phyloP scores from a whole-genome alignment of 768 basidiomycete genomes.

The Leccinum aurantiacum region DNA sequence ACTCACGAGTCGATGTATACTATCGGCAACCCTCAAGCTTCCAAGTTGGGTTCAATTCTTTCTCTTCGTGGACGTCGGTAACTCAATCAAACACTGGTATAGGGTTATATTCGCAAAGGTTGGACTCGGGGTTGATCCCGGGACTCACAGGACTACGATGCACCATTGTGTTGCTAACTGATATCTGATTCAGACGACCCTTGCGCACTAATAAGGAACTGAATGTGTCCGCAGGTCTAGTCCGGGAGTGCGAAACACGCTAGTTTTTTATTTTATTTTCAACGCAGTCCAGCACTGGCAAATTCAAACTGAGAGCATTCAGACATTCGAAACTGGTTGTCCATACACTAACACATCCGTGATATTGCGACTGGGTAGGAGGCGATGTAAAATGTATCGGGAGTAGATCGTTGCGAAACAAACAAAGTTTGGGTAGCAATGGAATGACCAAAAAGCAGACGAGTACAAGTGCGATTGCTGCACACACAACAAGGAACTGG shows the following conservation, averaged over 20 bases:
- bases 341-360: constrained; percentile 21
- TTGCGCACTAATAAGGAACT: background rate
- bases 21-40: constrained; percentile 45
- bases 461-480: constrained; percentile 23
- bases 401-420: constrained; percentile 20
- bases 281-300: background rate
- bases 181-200: too few species aligned
- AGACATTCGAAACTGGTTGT: constrained; percentile 15
- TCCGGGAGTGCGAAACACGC: background rate
- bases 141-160: too few species aligned
- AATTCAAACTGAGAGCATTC: constrained; percentile 1
- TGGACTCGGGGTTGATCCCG: too few species aligned
- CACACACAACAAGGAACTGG: constrained; percentile 16
- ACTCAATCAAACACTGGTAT: too few species aligned
- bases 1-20: constrained; percentile 71
- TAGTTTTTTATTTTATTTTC: background rate
- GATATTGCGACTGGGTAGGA: constrained; percentile 12
- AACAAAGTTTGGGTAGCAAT: constrained; percentile 15
- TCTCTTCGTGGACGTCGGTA: too few species aligned
- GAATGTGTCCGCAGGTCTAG: too few species aligned
- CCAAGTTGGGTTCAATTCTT: too few species aligned
- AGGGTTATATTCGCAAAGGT: too few species aligned
- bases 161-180: too few species aligned
- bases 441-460: constrained; percentile 14
- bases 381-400: constrained; percentile 18